Base-by-base conservation (phyloP, 2,329 filamentous ascomycete species). In the Elsinoe fawcettii region DNA sequence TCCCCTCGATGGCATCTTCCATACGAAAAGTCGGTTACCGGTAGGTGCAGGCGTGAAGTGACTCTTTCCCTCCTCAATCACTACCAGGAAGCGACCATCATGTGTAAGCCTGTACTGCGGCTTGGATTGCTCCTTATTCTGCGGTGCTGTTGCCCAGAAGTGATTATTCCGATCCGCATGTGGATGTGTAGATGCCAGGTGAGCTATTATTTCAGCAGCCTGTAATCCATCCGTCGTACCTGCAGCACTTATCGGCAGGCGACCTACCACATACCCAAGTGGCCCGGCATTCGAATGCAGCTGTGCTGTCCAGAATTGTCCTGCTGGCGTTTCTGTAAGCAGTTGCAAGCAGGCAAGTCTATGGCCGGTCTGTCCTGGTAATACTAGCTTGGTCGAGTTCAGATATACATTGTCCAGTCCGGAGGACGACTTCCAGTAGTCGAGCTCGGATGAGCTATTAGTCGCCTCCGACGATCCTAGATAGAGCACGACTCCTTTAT, bases 401-500 rank as follows among this genome's bases (percentile, higher is more conserved):
- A 71, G 60, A 32, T 67, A 67, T 9, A 62, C 60, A 49, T 68
- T 65, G 44, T 62, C 63, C 22, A 70, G 53, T 3, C 68, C 69
- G 5, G 58, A 59, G 41, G 63, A 66, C 58, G 64, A 66, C 60
- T 68, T 66, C 68, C 69, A 71, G 49, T 69, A 64, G 14, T 65
- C 61, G 6, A 70, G 59, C 3, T 4, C 64, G 64, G n/a, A 5
- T 58, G 8, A 55, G 14, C 11, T 25, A 27, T 11, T 44, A 18
- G 39, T 41, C 32, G 44, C 8, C n/a, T 14, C 36, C 22, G 69
- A 66, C n/a, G 63, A 65, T 27, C 69, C 69, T 5, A 69, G 62
- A 46, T 71, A 71, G n/a, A 70, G 30, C 1, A 70, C 66, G 2
- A 64, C 61, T 7, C 69, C 68, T 37, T 67, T 70, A 4, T 67